phyloP scores from a whole-genome alignment of 805 yeast genomes.

The Ogataea sp. region DNA sequence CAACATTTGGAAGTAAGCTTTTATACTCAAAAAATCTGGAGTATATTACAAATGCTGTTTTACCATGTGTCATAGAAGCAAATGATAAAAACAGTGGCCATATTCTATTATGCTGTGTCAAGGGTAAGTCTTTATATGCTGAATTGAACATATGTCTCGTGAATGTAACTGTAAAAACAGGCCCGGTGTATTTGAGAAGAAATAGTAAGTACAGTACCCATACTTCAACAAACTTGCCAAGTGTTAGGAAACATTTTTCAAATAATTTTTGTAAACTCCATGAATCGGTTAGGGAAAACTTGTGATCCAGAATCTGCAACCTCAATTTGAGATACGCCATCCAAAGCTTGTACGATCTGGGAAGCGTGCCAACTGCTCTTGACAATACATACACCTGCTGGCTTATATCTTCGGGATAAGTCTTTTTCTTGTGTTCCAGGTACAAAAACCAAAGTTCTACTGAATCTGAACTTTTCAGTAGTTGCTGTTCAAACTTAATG shows the following conservation, averaged over 20 bases:
- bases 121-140: conserved; percentile 40
- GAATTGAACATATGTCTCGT: conserved; percentile 39
- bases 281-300: background rate
- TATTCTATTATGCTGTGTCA: conserved; percentile 45
- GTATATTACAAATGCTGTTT: conserved; percentile 26
- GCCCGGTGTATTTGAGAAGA: conserved; percentile 21
- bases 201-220: conserved; percentile 47
- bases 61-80: conserved; percentile 36
- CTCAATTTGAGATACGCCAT: conserved; percentile 36
- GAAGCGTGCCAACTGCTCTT: conserved; percentile 40
- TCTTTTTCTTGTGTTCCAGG: conserved; percentile 23
- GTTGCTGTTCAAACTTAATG: conserved; percentile 26
- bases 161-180: conserved; percentile 23
- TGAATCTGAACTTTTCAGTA: conserved; percentile 27
- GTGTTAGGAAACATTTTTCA: conserved; percentile 29
- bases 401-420: conserved; percentile 8
- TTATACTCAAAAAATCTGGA: conserved; percentile 23
- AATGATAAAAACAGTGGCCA: conserved; percentile 48
- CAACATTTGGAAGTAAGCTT: conserved; percentile 1
- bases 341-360: conserved; percentile 50
- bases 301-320: conserved; percentile 9
- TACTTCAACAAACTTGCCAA: conserved; percentile 36
- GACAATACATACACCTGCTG: conserved; percentile 25
- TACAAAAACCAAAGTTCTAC: conserved; percentile 40
- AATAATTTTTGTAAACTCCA: background rate